Evolutionary conservation across 352 stramenopile species (phyloP), one percentile per base, ranked within the genome.

Genomic region (Pythium vanterpoolii): DNA sequence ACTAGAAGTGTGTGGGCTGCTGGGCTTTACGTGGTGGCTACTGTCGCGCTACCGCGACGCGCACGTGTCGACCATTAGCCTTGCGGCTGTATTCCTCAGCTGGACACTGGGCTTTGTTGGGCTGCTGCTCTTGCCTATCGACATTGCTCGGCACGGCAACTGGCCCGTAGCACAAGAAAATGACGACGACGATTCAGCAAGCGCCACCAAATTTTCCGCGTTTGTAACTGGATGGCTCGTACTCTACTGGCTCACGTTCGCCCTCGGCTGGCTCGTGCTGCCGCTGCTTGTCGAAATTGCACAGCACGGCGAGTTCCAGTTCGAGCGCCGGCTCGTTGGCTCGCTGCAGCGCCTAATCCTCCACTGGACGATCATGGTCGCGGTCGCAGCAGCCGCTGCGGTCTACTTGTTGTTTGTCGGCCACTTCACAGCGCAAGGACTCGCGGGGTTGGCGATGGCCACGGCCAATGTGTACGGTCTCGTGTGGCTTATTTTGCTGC

Each of bases 241-340:
- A 47, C 55, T 91, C 8, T 91, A 91, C 56, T 91, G 79, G 77
- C 26, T 70, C 19, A 86, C 79, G 39, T 89, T 91, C 53, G 5
- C 70, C 30, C 64, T 91, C 45, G 83, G 77, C 45, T 91, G 82
- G 79, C 31, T 83, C 31, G 57, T 77, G 27, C 64, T 91, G 30
- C 82, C 82, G 3, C 69, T 88, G n/a, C 62, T 89, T 18, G 66
- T 73, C 40, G 82, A 91, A 66, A 83, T 80, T 49, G 55, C 65
- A 4, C 77, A 83, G 45, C 84, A 76, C 55, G 82, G 82, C 19
- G 79, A 88, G 66, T 89, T 91, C 57, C 54, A 62, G 19, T 33
- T 79, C 10, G 57, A 76, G 18, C 62, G 73, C 23, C 70, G 73
- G 1, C 14, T 86, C 3, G 2, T 68, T 1, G 69, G 61, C 23